A percentile compares a stretch with the other conserved stretches of the same genome.
Conservation (phyloP, 2,329 filamentous ascomycete genomes). For the Magnaporthales sp. region DNA sequence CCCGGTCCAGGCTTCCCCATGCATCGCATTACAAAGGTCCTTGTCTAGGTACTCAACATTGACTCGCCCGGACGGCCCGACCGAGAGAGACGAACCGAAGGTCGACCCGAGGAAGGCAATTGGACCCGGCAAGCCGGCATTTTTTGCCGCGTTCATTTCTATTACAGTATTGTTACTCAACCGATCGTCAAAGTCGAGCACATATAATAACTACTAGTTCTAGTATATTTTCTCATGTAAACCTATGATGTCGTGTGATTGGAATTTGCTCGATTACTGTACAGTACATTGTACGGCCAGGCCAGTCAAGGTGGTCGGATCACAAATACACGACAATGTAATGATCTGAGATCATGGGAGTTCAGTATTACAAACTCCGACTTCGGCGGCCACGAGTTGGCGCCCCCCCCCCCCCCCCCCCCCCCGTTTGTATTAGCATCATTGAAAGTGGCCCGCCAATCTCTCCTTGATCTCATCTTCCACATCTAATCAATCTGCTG, state of each 20-base stretch:
- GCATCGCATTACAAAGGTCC: background rate
- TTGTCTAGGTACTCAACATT: background rate
- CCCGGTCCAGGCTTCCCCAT: background rate
- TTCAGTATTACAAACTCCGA: background rate
- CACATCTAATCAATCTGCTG: background rate
- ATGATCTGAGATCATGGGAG: background rate
- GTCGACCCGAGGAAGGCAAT: background rate
- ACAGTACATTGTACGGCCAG: too few species aligned
- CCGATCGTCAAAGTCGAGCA: too few species aligned
- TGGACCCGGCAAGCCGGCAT: background rate
- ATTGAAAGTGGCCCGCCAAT: background rate
- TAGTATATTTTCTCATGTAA: background rate
- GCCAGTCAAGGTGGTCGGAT: background rate
- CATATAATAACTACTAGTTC: background rate
- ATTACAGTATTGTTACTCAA: too few species aligned
- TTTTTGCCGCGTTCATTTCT: background rate
- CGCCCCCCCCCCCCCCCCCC: too few species aligned
- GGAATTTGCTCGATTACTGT: background rate
- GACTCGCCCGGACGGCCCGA: background rate
- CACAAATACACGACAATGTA: background rate
- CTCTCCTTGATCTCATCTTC: background rate
- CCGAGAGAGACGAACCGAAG: background rate
- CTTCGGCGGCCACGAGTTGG: background rate
- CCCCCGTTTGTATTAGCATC: too few species aligned
- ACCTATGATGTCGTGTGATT: background rate